A percentile compares a stretch with the other conserved stretches of the same genome.
Conservation (phyloP, 345 rosid species). For the Linum usitatissimum region DNA sequence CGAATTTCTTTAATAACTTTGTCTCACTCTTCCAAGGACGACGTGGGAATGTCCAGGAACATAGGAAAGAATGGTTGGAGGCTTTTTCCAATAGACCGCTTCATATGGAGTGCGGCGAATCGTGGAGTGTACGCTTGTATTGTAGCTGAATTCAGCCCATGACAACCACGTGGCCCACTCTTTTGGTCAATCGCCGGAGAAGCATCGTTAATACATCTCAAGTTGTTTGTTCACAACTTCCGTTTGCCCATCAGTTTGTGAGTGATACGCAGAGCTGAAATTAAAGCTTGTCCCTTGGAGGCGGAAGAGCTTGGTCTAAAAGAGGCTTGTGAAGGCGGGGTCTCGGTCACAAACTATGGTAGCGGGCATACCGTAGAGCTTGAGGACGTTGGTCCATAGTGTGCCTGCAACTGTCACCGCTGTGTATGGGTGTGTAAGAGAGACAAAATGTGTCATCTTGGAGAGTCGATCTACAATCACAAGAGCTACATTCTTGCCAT, state of each 20-base stretch:
- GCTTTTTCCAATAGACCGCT: not conserved
- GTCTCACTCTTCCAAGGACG: too few relatives aligned
- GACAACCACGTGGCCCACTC: conserved; percentile 1
- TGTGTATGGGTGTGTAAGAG: not conserved
- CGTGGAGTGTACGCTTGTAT: not conserved
- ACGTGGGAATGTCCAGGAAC: too few relatives aligned
- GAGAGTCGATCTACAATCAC: not conserved
- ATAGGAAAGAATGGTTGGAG: not conserved
- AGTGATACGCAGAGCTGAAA: not conserved
- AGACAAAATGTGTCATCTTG: not conserved
- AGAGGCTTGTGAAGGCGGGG: not conserved
- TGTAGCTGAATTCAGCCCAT: conserved; percentile 4
- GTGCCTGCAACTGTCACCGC: not conserved
- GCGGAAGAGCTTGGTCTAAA: not conserved
- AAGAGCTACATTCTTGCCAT: not conserved
- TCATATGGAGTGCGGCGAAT: not conserved
- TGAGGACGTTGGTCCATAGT: not conserved
- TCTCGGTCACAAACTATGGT: not conserved
- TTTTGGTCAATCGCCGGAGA: not conserved
- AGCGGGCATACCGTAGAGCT: not conserved
- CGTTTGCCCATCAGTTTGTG: not conserved
- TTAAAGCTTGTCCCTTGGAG: conserved; percentile 4
- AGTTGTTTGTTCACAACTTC: too few relatives aligned
- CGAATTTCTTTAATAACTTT: too few relatives aligned
- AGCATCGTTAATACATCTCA: not conserved